phyloP scores from a whole-genome alignment of 805 yeast genomes.

The Candida broadrunensis region DNA sequence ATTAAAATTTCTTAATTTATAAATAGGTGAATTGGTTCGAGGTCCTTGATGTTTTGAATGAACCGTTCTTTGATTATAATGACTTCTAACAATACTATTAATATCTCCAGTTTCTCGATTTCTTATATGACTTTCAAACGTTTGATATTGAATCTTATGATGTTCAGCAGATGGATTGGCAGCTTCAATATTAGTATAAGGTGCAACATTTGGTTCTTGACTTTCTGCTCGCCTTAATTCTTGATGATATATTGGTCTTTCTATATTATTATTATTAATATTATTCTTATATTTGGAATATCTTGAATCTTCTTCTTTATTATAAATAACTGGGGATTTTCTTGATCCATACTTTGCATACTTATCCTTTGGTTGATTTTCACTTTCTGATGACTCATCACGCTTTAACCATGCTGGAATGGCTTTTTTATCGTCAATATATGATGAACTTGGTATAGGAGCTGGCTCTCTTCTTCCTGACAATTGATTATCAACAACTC shows the following conservation, averaged over 20 bases:
- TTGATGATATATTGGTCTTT: too few relatives aligned
- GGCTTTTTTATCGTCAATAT: slow-evolving; percentile 16
- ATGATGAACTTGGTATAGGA: slow-evolving; percentile 16
- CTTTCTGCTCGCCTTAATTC: neutral
- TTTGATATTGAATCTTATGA: slow-evolving; percentile 22
- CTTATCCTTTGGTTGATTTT: slow-evolving; percentile 20
- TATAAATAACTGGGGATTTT: neutral
- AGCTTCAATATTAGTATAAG: slow-evolving; percentile 18
- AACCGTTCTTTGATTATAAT: slow-evolving; percentile 82
- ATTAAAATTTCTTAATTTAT: slow-evolving; percentile 83
- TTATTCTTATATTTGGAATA: slow-evolving; percentile 11
- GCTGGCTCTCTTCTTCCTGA: neutral
- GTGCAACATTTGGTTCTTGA: slow-evolving; percentile 9
- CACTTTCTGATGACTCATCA: neutral
- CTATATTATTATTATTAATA: neutral
- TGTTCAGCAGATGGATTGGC: slow-evolving; percentile 19
- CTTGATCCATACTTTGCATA: slow-evolving; percentile 40
- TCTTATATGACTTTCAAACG: slow-evolving; percentile 36
- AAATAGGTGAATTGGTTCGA: slow-evolving; percentile 78
- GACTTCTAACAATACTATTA: slow-evolving; percentile 72
- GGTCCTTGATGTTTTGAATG: slow-evolving; percentile 56
- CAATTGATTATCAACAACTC: too few relatives aligned
- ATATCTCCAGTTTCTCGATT: slow-evolving; percentile 39
- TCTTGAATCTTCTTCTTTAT: slow-evolving; percentile 1
- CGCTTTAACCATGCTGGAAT: slow-evolving; percentile 41